phyloP scores from a whole-genome alignment of 768 basidiomycete species.

The Myochromella boudieri region DNA sequence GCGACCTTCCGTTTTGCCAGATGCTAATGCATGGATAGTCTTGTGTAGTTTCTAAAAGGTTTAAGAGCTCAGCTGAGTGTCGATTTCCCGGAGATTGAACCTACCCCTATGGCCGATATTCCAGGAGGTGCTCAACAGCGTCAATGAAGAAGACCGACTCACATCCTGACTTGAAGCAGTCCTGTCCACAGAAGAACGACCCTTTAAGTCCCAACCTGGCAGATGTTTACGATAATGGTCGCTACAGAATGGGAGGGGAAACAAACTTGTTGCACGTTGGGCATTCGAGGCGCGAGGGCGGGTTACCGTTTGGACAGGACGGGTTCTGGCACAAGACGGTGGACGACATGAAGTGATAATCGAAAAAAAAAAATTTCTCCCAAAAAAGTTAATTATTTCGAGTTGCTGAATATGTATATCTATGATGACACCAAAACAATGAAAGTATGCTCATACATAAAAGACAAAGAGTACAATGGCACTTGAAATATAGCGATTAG shows the following conservation, averaged over 20 bases:
- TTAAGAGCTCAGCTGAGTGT: constrained; percentile 3
- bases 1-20: constrained; percentile 15
- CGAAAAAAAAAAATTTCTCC: constrained; percentile 1
- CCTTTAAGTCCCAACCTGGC: constrained; percentile 75
- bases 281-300: constrained; percentile 85
- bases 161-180: constrained; percentile 96
- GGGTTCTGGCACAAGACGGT: constrained; percentile 63
- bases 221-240: constrained; percentile 16
- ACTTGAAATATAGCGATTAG: constrained; percentile 3
- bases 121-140: constrained; percentile 1
- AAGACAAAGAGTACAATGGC: constrained; percentile 13
- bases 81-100: constrained; percentile 12
- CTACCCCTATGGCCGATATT: constrained; percentile 22
- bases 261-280: constrained; percentile 91
- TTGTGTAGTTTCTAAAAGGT: constrained; percentile 76
- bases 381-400: constrained; percentile 8
- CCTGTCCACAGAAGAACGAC: constrained; percentile 92
- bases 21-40: constrained; percentile 63
- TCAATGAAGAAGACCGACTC: constrained; percentile 31
- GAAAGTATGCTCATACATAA: constrained; percentile 5
- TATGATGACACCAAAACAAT: background rate
- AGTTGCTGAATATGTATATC: background rate
- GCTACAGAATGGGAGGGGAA: constrained; percentile 4
- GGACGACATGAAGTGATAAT: constrained; percentile 18
- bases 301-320: constrained; percentile 76